Evolutionary conservation across 2,329 filamentous ascomycete species (phyloP).

Genomic region (Rutstroemia sp.): DNA sequence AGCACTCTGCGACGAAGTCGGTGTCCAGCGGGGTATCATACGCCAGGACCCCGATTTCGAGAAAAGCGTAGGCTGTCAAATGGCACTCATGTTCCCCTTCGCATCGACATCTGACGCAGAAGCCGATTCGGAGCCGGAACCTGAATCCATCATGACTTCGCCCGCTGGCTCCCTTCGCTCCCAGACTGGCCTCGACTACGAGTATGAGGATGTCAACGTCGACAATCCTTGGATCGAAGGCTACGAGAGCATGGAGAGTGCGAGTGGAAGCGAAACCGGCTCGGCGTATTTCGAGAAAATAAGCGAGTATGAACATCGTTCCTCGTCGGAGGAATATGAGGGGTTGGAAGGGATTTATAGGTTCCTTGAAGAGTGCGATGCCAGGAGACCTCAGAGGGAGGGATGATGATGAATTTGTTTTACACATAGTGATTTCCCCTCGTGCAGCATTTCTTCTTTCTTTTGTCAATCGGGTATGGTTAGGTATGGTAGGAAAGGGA

Average conservation of each 20-base stretch:
- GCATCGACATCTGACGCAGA: constrained; percentile 52
- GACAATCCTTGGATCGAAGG: constrained; percentile 28
- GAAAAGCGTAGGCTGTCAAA: constrained; percentile 54
- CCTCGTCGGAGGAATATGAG: constrained; percentile 43
- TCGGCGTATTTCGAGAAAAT: constrained; percentile 25
- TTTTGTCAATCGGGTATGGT: neutral
- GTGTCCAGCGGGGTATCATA: constrained; percentile 72
- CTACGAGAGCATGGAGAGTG: constrained; percentile 24
- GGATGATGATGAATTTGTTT: neutral
- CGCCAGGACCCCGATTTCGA: constrained; percentile 72
- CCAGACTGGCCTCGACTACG: constrained; percentile 32
- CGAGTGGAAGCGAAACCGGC: constrained; percentile 22
- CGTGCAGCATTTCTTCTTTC: neutral
- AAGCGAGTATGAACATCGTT: constrained; percentile 31
- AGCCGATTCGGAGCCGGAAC: neutral
- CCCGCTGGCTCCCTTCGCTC: constrained; percentile 35
- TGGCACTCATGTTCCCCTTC: constrained; percentile 81
- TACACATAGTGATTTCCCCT: neutral
- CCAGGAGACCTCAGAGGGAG: neutral
- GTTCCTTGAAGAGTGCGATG: constrained; percentile 58
- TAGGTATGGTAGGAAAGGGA: neutral
- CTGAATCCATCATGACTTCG: constrained; percentile 20
- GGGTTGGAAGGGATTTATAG: constrained; percentile 56
- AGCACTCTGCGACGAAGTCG: constrained; percentile 75
- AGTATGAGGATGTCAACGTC: constrained; percentile 17